A percentile compares a stretch with the other conserved stretches of the same genome.
Conservation (phyloP, 1,284 basidiomycete genomes). For the Trametes pubescens region DNA sequence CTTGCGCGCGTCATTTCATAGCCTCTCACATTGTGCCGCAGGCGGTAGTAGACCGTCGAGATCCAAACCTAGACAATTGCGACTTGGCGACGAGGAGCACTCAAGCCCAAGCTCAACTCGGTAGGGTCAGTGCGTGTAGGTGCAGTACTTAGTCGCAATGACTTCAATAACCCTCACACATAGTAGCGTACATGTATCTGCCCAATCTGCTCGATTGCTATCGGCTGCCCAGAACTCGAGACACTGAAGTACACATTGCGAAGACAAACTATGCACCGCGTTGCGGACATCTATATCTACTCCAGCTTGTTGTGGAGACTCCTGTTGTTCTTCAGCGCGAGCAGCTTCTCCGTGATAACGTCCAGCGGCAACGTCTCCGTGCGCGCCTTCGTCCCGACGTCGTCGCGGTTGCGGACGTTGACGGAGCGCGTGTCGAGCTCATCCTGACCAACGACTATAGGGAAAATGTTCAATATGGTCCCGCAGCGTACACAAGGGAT, state of each 20-base stretch:
- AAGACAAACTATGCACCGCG: not conserved
- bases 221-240: not conserved
- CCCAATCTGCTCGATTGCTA: not conserved
- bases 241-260: not conserved
- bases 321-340: conserved; percentile 68
- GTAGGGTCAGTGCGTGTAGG: too few species aligned
- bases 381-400: conserved; percentile 83
- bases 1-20: too few species aligned
- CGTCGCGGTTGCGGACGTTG: conserved; percentile 95
- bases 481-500: not conserved
- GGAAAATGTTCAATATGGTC: not conserved
- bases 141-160: too few species aligned
- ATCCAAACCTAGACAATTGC: too few species aligned
- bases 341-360: conserved; percentile 69
- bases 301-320: conserved; percentile 66
- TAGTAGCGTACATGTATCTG: too few species aligned
- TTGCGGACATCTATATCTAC: conserved; percentile 8
- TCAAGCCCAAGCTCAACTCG: too few species aligned
- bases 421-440: conserved; percentile 88
- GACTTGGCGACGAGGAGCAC: too few species aligned
- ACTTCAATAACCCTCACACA: too few species aligned
- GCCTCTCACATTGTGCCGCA: too few species aligned
- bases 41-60: too few species aligned
- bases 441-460: conserved; percentile 90
- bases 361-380: conserved; percentile 74